Percentiles rank a stretch among this genome's conserved stretches.
These are phyloP conservation scores for Tremella mesenterica DNA, from an alignment of 768 basidiomycete genomes.

Conservation along the genomic window DNA sequence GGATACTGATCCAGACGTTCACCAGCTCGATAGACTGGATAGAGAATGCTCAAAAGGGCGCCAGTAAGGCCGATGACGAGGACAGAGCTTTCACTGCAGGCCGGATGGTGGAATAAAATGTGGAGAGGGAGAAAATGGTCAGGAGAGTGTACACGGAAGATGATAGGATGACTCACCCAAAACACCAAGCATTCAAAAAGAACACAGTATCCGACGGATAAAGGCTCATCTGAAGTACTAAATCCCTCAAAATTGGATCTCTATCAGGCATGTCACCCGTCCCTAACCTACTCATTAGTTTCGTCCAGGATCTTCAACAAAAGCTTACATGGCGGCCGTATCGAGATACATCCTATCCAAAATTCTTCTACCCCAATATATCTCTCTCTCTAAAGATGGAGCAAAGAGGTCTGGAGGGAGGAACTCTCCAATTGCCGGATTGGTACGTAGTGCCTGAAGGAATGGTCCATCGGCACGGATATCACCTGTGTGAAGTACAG, in stretches of 20 bases:
- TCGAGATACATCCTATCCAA: constrained; percentile 76
- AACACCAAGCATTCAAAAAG: constrained; percentile 90
- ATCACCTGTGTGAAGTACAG: constrained; percentile 87
- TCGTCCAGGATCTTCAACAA: background rate
- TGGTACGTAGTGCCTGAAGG: constrained; percentile 58
- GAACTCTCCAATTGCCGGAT: constrained; percentile 66
- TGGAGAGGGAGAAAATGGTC: background rate
- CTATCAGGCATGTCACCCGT: constrained; percentile 48
- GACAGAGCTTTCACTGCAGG: no score
- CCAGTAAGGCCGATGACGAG: background rate
- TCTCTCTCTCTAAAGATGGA: constrained; percentile 6
- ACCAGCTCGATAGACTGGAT: no score
- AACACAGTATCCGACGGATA: constrained; percentile 64
- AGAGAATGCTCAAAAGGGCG: no score
- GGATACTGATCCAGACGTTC: no score
- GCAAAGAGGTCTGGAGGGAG: constrained; percentile 45
- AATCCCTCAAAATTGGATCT: constrained; percentile 58
- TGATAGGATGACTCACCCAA: constrained; percentile 51
- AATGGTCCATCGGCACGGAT: constrained; percentile 79
- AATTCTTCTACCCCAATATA: constrained; percentile 28
- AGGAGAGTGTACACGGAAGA: background rate
- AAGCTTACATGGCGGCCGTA: constrained; percentile 50
- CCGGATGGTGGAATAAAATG: background rate
- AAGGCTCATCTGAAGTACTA: constrained; percentile 61
- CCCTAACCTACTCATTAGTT: constrained; percentile 27